Base-by-base conservation (phyloP, 495 filamentous ascomycete species). In the Letharia columbiana region DNA sequence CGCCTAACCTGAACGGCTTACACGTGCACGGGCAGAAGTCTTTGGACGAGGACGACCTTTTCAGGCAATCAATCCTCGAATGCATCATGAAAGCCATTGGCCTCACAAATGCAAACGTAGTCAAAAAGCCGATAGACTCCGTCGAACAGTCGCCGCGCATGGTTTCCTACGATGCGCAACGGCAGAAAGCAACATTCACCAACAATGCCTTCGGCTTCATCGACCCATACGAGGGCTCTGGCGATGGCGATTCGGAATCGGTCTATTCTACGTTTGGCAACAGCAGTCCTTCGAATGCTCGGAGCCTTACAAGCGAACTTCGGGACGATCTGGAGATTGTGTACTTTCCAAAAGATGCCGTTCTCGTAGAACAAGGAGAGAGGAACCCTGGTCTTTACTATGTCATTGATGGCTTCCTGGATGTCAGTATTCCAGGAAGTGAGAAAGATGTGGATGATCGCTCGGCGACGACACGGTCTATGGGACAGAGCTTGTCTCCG, bases 191-290 rank as follows among this genome's bases (percentile, higher is more conserved):
- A 10, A 83, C 91, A 3, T 95, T 93, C 73, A 87, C 75, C 68
- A 95, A 96, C 73, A 95, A 96, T 73, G 95, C 92, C 0, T 98
- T 98, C 77, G 93, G 92, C 0, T 92, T 94, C 70, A 94, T 98
- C 70, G 91, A 96, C 71, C 89, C 91, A 0, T 90, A 92, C 62
- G 94, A 96, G 54, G 88, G 81, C 1, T 89, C 89, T 18, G 81
- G 72, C 11, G 92, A 96, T 73, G 91, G 85, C 17, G 94, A 98
- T 68, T 87, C 89, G 0, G 93, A 96, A 66, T 97, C 94, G 0
- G 80, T 92, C 72, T 84, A 88, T 60, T 90, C 88, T 2, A 79
- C 82, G 66, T 88, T 87, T 9, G 79, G 82, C 1, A 83, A 83
- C 6, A 81, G 82, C 65, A 79, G 78, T 4, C 87, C 87, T 18